Evolutionary conservation across 495 filamentous ascomycete species (phyloP), one percentile per base, ranked within the genome.

Genomic region (Lophium mytilinum): DNA sequence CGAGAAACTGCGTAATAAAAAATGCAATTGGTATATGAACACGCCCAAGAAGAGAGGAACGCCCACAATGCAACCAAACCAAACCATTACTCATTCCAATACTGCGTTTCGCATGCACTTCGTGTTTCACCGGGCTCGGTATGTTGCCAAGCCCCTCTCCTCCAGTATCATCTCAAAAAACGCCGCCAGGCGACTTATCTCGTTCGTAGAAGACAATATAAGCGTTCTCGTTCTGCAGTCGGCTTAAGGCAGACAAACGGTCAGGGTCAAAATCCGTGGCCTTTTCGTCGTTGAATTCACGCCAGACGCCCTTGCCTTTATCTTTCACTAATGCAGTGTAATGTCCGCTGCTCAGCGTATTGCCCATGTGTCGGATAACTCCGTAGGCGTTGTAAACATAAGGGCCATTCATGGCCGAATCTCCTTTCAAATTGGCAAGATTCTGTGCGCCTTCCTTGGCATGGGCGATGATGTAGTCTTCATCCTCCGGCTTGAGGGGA

Each of bases 301-400:
- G 76, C 86, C 86, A 89, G 57, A 75, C 79, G 21, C 75, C 75
- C 43, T 80, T 75, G 47, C 74, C 80, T 34, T 74, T 74, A 64
- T 88, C 84, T 46, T 78, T 79, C 40, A 86, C 82, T 33, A 85
- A 67, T 2, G 82, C 79, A 14, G 84, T 80, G 62, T 89, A 89
- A 69, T 89, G 86, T 3, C 86, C 86, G 52, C 81, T 82, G 24
- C 80, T 75, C 56, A 86, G 72, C 1, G 78, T 80, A 1, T 71
- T 75, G 15, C 86, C 86, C 30, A 86, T 67, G 65, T 89, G 86
- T 52, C 84, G 78, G 21, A 86, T 73, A 1, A 89, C 84, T 0
- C 77, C 86, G 64, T 88, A 89, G n/a, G 81, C 75, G 62, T 88
- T 83, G 60, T 89, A 89, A 8, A 73, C 75, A 58, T 83, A 88